Percentiles rank a stretch among this genome's conserved stretches.
Conservation (phyloP, 768 basidiomycete genomes). For the Antrodiella citrinella region DNA sequence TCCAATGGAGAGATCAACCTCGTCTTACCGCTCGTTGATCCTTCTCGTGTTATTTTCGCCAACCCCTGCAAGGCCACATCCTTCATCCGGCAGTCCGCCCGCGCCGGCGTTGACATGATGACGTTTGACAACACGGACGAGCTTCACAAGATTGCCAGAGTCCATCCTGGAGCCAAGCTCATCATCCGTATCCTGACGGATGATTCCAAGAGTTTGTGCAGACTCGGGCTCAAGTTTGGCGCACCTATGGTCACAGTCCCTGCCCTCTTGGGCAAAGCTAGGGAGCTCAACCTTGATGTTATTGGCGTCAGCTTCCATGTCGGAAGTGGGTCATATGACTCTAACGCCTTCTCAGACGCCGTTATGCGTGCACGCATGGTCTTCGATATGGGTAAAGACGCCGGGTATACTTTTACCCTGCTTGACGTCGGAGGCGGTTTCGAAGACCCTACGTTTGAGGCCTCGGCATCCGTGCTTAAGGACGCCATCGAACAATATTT, state of each 20-base stretch:
- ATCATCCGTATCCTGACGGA: conserved; percentile 96
- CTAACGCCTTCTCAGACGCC: conserved; percentile 84
- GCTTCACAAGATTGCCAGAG: conserved; percentile 81
- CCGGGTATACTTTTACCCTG: conserved; percentile 74
- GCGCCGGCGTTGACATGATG: conserved; percentile 81
- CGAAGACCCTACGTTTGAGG: conserved; percentile 79
- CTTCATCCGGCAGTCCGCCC: conserved; percentile 81
- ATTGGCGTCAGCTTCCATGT: conserved; percentile 98
- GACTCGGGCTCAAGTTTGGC: conserved; percentile 95
- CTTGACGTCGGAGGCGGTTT: conserved; percentile 97
- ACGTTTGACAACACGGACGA: conserved; percentile 99
- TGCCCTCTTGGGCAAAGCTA: conserved; percentile 69
- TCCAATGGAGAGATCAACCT: conserved; percentile 87
- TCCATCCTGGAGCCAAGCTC: conserved; percentile 75
- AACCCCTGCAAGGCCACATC: conserved; percentile 98
- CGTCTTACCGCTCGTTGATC: conserved; percentile 65
- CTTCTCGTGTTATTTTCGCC: conserved; percentile 88
- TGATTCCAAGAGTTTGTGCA: conserved; percentile 90
- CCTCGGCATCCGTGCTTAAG: conserved; percentile 62
- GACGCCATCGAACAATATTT: conserved; percentile 73
- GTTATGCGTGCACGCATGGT: conserved; percentile 72
- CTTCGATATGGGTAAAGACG: conserved; percentile 80
- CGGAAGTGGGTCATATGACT: conserved; percentile 93
- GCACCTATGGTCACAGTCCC: conserved; percentile 79
- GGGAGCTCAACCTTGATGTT: conserved; percentile 73